phyloP scores from a whole-genome alignment of 805 yeast genomes.

The Starmera pachycereana region DNA sequence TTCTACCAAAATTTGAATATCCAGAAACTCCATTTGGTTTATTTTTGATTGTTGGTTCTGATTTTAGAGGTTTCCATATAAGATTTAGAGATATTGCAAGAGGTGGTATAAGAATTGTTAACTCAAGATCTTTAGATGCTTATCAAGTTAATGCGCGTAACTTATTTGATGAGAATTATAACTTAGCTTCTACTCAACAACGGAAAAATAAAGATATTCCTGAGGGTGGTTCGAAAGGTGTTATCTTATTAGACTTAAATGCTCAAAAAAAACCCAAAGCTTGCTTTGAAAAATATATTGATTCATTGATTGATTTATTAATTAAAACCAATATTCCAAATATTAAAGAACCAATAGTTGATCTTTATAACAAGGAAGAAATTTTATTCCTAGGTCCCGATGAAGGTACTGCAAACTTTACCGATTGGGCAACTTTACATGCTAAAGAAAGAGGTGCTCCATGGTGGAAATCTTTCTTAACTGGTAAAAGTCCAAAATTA shows the following conservation, averaged over 20 bases:
- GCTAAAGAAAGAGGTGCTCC: constrained; percentile 89
- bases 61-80: constrained; percentile 94
- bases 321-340: constrained; percentile 65
- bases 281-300: constrained; percentile 88
- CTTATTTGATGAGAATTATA: constrained; percentile 92
- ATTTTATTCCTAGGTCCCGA: constrained; percentile 98
- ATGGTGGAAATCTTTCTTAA: constrained; percentile 97
- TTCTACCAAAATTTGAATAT: constrained; percentile 78
- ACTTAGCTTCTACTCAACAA: constrained; percentile 93
- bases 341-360: constrained; percentile 74
- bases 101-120: constrained; percentile 95
- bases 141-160: constrained; percentile 78
- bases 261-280: constrained; percentile 74
- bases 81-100: constrained; percentile 95
- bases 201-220: constrained; percentile 96
- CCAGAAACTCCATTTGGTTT: constrained; percentile 91
- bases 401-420: constrained; percentile 93
- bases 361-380: constrained; percentile 74
- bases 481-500: constrained; percentile 83
- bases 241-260: constrained; percentile 61
- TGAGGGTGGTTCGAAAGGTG: constrained; percentile 99
- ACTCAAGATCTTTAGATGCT: constrained; percentile 76
- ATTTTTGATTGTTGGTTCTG: constrained; percentile 92
- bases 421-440: constrained; percentile 95
- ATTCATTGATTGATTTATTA: constrained; percentile 77